Evolutionary conservation across 1,284 basidiomycete species (phyloP).

Genomic region (Xanthoconium separans): DNA sequence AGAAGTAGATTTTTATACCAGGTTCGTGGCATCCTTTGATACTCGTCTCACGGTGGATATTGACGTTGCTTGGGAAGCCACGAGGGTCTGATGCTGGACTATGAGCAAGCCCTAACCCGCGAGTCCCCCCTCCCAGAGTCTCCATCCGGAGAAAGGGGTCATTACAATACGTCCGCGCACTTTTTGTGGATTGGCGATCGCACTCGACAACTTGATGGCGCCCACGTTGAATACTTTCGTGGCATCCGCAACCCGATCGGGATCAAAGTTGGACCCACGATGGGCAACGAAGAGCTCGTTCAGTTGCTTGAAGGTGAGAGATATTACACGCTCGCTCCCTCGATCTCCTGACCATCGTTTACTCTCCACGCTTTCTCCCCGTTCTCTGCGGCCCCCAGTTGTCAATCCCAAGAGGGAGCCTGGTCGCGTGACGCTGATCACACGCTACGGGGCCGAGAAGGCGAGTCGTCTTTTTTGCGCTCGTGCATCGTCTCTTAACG

Average conservation of each 20-base stretch:
- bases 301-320: conserved; percentile 74
- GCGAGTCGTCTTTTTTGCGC: conserved; percentile 37
- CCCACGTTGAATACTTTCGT: conserved; percentile 94
- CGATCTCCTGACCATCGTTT: neutral
- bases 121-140: conserved; percentile 37
- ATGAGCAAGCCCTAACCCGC: conserved; percentile 91
- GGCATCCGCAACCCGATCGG: conserved; percentile 97
- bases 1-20: conserved; percentile 94
- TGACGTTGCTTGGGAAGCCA: conserved; percentile 53
- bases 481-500: neutral
- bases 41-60: neutral
- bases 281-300: conserved; percentile 82
- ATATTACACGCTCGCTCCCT: neutral
- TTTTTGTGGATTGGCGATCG: conserved; percentile 98
- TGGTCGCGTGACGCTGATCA: conserved; percentile 89
- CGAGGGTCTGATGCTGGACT: conserved; percentile 91
- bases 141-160: conserved; percentile 37
- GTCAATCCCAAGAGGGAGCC: conserved; percentile 84
- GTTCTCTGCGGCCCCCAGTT: conserved; percentile 44
- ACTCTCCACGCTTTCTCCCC: neutral
- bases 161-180: conserved; percentile 88
- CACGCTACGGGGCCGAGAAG: conserved; percentile 89
- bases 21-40: conserved; percentile 42
- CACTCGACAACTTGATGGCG: conserved; percentile 90
- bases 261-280: conserved; percentile 92